Evolutionary conservation across 192 early-diverging fungal species (phyloP), one percentile per base, ranked within the genome.

Genomic region (Bifiguratus adelaidae): DNA sequence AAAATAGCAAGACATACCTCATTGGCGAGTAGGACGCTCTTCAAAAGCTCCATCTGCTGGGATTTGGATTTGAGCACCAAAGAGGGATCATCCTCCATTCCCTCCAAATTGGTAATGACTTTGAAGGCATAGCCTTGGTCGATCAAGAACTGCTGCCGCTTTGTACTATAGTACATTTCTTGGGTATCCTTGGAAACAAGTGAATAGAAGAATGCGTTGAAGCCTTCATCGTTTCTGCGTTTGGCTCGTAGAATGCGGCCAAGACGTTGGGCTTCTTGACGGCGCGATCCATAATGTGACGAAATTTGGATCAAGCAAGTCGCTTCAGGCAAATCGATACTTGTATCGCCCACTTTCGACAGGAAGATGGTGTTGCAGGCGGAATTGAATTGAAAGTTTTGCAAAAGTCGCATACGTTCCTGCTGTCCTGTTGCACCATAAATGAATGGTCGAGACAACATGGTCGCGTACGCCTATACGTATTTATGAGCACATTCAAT

Each of bases 71-170:
- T 61, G 43, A 89, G 96, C 0, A 87, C 88, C 12, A 96, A 62
- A 19, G 80, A 77, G 1, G 78, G 69, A 32, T 82, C 79, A 19
- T 65, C 76, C 8, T 92, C 88, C 71, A 94, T 88, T 7, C 93
- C 94, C 49, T 94, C 92, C 30, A 99, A 73, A 20, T 88, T 77
- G 26, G 93, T 96, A 50, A 99, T 98, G 25, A 97, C 87, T 67
- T 96, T 97, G 73, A 96, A 97, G n/a, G 91, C 82, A 65, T 99
- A 98, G 0, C 97, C 97, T 60, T 99, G 97, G 67, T 99, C 95
- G 38, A 99, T 91, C 53, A 99, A 63, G 65, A 99, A 99, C 64
- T 98, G 97, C 65, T 99, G 97, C 16, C 95, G 78, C 65, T 98
- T 98, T 25, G 90, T 78, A 3, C 92, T 93, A 51, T 97, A 99